Evolutionary conservation across 192 early-diverging fungal genomes (phyloP), one percentile per base, ranked within the genome.

Genomic region (Lobosporangium transversale): DNA sequence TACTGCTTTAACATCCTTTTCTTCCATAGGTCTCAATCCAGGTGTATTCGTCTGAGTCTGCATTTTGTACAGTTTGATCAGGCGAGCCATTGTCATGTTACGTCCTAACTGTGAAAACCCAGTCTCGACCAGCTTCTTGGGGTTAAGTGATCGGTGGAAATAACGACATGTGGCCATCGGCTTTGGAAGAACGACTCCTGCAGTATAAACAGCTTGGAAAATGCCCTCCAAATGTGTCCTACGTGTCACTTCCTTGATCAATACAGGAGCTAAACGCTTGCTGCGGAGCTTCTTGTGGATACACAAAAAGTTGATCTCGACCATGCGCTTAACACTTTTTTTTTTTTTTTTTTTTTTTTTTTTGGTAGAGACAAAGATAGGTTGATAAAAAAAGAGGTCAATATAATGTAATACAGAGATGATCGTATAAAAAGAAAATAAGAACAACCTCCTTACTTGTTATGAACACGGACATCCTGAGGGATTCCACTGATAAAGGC

Each of bases 191-290:
- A 90, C 87, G 24, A 89, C 86, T 33, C 98, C 98, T 17, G 93
- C 96, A 37, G 98, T 99, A 81, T 98, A 99, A 8, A 94, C 91
- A 27, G 98, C 98, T 80, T 99, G 98, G 89, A 98, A 99, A 51
- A 96, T 94, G 29, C 94, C 95, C 58, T 91, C 85, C 29, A 95
- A 69, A 79, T 99, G 92, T 35, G 94, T 93, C 17, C 94, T 89
- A 29, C 98, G 88, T 5, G 98, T 99, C 32, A 99, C 92, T 80
- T 99, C 98, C 81, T 96, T 93, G 85, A 99, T 99, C 52, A 99
- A 79, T 20, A 99, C 88, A 31, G 98, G 98, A 26, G 98, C 90
- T 58, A 99, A 84, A 58, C 98, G 90, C 81, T 98, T 97, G 56
- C 88, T 87, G 37, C 98, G 91, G 55, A 99, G 91, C 70, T 91